phyloP scores from a whole-genome alignment of 2,329 filamentous ascomycete species.

The Fusarium incarnatum region DNA sequence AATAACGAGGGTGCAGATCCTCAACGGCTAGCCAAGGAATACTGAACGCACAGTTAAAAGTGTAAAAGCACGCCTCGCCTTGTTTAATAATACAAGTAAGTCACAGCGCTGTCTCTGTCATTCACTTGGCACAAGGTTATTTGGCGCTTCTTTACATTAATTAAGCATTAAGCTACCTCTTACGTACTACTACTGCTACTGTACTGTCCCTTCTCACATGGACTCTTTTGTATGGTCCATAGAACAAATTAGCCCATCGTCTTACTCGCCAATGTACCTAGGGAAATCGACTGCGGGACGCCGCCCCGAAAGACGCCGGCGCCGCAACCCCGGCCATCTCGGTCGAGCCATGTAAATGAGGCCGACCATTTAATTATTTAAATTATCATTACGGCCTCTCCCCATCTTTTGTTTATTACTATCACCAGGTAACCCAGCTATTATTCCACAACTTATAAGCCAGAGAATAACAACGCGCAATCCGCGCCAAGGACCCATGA shows the following conservation, averaged over 20 bases:
- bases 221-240: not conserved
- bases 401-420: conserved; percentile 37
- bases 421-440: conserved; percentile 11
- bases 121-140: conserved; percentile 7
- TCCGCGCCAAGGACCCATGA: not conserved
- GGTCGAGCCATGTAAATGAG: conserved; percentile 35
- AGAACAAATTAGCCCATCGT: conserved; percentile 27
- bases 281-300: conserved; percentile 26
- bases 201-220: not conserved
- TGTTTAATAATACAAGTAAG: not conserved
- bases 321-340: conserved; percentile 27
- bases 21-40: conserved; percentile 16
- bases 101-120: not conserved
- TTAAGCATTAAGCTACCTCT: conserved; percentile 8
- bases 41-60: not conserved
- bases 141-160: conserved; percentile 18
- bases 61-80: not conserved
- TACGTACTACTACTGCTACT: not conserved
- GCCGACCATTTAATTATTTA: conserved; percentile 23
- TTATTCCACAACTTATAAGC: conserved; percentile 33
- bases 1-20: conserved; percentile 24
- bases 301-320: conserved; percentile 24
- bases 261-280: conserved; percentile 23
- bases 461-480: conserved; percentile 7
- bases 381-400: conserved; percentile 3